Evolutionary conservation across 495 filamentous ascomycete genomes (phyloP).

Genomic region (Xylaria acuta): DNA sequence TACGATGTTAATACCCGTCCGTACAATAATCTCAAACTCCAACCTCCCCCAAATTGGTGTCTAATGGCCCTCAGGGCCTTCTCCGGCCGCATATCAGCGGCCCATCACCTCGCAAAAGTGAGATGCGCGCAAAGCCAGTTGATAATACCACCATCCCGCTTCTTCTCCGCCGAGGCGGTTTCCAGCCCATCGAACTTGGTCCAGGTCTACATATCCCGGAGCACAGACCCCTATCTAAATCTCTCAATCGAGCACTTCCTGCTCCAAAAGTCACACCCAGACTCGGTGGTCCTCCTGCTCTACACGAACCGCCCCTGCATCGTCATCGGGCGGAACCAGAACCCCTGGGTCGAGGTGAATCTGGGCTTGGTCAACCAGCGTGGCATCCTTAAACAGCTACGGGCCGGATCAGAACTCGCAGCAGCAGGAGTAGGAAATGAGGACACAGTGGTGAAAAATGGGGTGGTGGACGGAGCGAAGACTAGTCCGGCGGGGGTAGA

Average conservation of each 20-base stretch:
- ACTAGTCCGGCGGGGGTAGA: constrained; percentile 33
- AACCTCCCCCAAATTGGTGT: background rate
- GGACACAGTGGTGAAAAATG: background rate
- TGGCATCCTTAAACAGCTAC: constrained; percentile 19
- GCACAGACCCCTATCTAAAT: constrained; percentile 82
- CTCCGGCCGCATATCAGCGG: constrained; percentile 19
- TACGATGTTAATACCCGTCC: background rate
- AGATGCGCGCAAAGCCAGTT: background rate
- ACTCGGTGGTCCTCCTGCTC: constrained; percentile 80
- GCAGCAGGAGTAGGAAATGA: background rate
- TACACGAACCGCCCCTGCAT: constrained; percentile 87
- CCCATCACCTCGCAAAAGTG: background rate
- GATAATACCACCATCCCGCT: constrained; percentile 25
- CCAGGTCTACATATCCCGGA: constrained; percentile 79
- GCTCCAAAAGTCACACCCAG: constrained; percentile 69
- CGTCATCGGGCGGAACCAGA: constrained; percentile 94
- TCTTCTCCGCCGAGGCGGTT: constrained; percentile 34
- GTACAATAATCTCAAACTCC: background rate
- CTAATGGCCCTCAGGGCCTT: constrained; percentile 23
- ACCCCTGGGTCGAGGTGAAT: constrained; percentile 93
- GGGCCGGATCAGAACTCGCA: constrained; percentile 6
- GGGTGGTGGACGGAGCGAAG: constrained; percentile 13
- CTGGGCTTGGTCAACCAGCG: constrained; percentile 58
- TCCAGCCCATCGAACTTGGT: constrained; percentile 37
- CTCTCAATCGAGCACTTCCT: constrained; percentile 95